Base-by-base conservation (phyloP, 1,139 yeast genomes). In the Yamadazyma triangularis region DNA sequence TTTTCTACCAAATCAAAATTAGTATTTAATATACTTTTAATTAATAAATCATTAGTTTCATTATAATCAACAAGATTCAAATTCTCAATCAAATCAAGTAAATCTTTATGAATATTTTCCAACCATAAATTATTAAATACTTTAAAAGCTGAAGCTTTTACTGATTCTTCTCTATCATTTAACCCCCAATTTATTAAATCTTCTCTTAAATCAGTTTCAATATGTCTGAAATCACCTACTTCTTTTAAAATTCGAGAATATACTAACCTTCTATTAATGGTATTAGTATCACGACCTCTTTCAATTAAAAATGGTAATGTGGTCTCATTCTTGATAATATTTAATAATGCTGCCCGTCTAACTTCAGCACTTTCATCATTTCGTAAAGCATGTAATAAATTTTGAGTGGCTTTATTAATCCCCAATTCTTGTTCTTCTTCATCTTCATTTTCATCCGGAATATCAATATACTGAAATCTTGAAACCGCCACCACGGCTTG, bases 351-450 rank as follows among this genome's bases (percentile, higher is more conserved):
- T 0, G 95, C 88, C 33, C 96, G 67, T 44, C 98, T 71, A 1
- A 89, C 96, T 42, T 91, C 98, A 0, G 96, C 79, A 45, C 81
- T 80, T 2, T 87, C 76, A 54, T 91, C 98, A 48, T 81, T 75
- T 46, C 79, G 81, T 46, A 88, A 61, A 0, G 82, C 71, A 13
- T 32, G 36, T n/a, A 44, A 31, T 27, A 44, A 36, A 13, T 16
- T 16, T 28, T 26, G 25, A 30, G 45, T 34, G 2, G 43, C 33
- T 12, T 29, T 25, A 26, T 31, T 36, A 11, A 36, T 18, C 7
- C 11, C 13, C n/a, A 6, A 8, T 7, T 18, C 9, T 11, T 8
- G 10, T 24, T 24, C 26, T 5, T 24, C 24, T 5, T 60, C 67
- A 1, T 59, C 64, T 14, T 39, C 41, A 31, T 36, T 40, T 7